Percentiles rank a stretch among this genome's conserved stretches.
Evolutionary conservation across 2,329 filamentous ascomycete species (phyloP).

Genomic region (Exophiala viscosa): DNA sequence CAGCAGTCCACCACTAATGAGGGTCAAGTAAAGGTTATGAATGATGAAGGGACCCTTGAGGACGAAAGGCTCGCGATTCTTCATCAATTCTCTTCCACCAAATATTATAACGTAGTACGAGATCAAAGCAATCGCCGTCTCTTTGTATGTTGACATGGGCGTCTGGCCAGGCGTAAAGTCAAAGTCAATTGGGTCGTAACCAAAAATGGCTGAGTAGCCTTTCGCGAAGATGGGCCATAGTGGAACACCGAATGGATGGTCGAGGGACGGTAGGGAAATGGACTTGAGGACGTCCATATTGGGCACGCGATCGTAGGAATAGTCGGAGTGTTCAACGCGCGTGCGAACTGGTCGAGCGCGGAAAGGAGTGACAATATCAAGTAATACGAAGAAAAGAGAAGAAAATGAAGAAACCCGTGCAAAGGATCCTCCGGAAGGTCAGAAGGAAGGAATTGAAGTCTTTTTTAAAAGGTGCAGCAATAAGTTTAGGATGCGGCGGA

Average conservation of each 20-base stretch:
- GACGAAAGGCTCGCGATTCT: conserved; percentile 77
- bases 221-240: conserved; percentile 95
- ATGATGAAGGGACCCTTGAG: conserved; percentile 87
- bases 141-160: conserved; percentile 83
- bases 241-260: conserved; percentile 84
- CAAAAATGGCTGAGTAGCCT: conserved; percentile 69
- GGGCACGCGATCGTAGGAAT: conserved; percentile 6
- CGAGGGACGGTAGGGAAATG: conserved; percentile 70
- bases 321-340: conserved; percentile 14
- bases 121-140: conserved; percentile 74
- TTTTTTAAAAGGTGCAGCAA: not conserved
- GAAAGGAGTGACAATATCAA: conserved; percentile 32
- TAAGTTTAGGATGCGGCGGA: conserved; percentile 1
- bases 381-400: conserved; percentile 5
- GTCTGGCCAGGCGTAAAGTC: conserved; percentile 76
- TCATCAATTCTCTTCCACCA: conserved; percentile 88
- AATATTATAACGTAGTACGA: conserved; percentile 93
- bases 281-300: conserved; percentile 22
- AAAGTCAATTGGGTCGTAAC: conserved; percentile 84
- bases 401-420: not conserved
- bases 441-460: conserved; percentile 2
- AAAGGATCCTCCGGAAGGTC: conserved; percentile 3
- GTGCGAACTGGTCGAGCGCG: conserved; percentile 16
- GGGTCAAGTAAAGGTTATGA: conserved; percentile 92
- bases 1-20: conserved; percentile 75